Base-by-base conservation (phyloP, 1,139 yeast genomes). In the Blastobotrys proliferans region DNA sequence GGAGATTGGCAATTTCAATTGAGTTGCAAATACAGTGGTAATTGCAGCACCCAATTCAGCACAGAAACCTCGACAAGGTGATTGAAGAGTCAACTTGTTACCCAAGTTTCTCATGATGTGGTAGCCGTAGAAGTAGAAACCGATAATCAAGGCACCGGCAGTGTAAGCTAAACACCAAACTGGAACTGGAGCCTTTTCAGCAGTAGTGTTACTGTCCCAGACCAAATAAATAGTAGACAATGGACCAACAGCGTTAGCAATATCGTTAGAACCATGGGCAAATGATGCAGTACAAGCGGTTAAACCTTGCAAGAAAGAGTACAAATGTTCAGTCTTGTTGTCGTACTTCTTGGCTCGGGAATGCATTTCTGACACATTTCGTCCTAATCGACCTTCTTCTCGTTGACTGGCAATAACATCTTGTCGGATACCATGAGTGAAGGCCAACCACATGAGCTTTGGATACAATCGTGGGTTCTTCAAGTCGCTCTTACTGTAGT, bases 211-310 rank as follows among this genome's bases (percentile, higher is more conserved):
- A 37, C 77, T 63, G 13, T 63, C 64, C 87, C 88, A 83, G 18
- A 79, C 70, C 41, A 72, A 63, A 60, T 79, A 83, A 26, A 82
- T 75, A 20, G 88, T 74, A 29, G 88, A 68, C 55, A 81, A 70
- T 26, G 92, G 92, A 53, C 87, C 92, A 28, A 85, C 77, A 32
- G 92, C 90, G 56, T 83, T 83, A 41, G 90, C 74, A 52, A 83
- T 81, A 66, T 83, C 94, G 60, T 83, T 83, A 35, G 92, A 81
- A 50, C 94, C 56, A 58, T 83, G 94, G 14, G 90, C 86, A 63
- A 83, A 81, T 3, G 90, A 81, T 81, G 82, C 82, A 49, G 88
- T 82, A 56, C 81, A 75, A 18, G 94, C 90, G 42, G 90, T 82
- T 49, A 83, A 66, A 41, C 79, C 82, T 65, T 83, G 94, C 47